Percentiles rank a stretch among this genome's conserved stretches.
phyloP scores from a whole-genome alignment of 805 yeast genomes.

The Wickerhamomyces kurtzmanii region DNA sequence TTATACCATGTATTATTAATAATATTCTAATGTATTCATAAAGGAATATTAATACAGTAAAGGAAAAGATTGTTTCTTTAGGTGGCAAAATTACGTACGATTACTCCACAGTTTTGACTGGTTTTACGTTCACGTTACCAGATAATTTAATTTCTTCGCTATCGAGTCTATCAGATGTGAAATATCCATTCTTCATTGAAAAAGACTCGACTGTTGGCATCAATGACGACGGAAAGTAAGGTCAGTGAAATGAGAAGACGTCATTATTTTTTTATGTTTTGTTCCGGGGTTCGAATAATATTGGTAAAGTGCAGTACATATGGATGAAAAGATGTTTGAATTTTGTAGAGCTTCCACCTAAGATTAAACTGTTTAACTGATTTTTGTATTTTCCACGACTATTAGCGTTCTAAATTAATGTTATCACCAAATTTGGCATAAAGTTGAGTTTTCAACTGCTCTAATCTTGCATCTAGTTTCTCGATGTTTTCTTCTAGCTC shows the following conservation, averaged over 20 bases:
- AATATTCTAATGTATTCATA: too few species aligned
- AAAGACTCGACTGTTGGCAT: conserved; percentile 27
- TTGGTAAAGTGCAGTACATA: neutral
- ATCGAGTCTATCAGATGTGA: conserved; percentile 5
- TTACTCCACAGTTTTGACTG: conserved; percentile 34
- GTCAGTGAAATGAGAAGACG: too few species aligned
- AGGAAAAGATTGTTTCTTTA: conserved; percentile 20
- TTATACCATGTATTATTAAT: neutral
- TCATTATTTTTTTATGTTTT: neutral
- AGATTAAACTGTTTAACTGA: neutral
- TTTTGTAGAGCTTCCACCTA: neutral
- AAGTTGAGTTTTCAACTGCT: conserved; percentile 55
- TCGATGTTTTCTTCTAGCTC: conserved; percentile 36
- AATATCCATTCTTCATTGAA: conserved; percentile 34
- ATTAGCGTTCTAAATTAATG: conserved; percentile 68
- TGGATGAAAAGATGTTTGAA: neutral
- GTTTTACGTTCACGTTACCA: conserved; percentile 34
- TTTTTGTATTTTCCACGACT: neutral
- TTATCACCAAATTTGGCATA: conserved; percentile 86
- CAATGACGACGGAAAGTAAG: conserved; percentile 10
- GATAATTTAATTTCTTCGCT: conserved; percentile 12
- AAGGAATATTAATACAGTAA: conserved; percentile 20
- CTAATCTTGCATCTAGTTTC: conserved; percentile 42
- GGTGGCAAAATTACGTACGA: conserved; percentile 40
- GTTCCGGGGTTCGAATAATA: neutral